Percentiles rank a stretch among this genome's conserved stretches.
These are phyloP conservation scores for Alternaria gaisen DNA, from an alignment of 2,329 filamentous ascomycete genomes.

Conservation along the genomic window DNA sequence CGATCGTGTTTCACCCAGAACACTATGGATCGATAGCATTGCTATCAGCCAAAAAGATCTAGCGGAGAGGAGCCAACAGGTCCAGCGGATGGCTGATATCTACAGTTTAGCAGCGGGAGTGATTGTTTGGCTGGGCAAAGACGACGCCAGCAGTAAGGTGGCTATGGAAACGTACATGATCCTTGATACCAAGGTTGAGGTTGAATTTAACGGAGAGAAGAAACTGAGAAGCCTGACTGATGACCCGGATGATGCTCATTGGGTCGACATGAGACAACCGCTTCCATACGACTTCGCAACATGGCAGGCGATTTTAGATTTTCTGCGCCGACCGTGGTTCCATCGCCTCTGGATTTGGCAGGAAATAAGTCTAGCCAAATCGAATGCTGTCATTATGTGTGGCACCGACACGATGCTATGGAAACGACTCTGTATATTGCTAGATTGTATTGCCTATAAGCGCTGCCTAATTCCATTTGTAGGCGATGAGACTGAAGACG, in stretches of 20 bases:
- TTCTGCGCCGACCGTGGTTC: background rate
- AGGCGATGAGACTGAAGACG: background rate
- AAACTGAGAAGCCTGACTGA: background rate
- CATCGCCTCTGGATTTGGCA: slow-evolving; percentile 3
- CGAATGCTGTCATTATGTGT: background rate
- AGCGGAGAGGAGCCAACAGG: background rate
- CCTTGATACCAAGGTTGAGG: background rate
- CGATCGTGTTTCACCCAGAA: background rate
- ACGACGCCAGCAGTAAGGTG: background rate
- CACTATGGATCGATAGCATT: background rate
- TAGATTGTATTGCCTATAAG: background rate
- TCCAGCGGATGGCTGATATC: slow-evolving; percentile 3
- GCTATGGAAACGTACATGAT: background rate
- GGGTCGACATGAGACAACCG: background rate
- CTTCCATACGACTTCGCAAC: background rate
- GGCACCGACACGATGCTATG: background rate
- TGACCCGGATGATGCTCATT: background rate
- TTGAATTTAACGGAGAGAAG: no score
- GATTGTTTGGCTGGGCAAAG: slow-evolving; percentile 1
- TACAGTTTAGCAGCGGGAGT: slow-evolving; percentile 7
- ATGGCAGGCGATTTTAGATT: background rate
- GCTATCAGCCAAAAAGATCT: background rate
- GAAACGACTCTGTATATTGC: background rate
- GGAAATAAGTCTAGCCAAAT: background rate
- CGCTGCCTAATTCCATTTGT: background rate